Percentiles rank a stretch among this genome's conserved stretches.
These are phyloP conservation scores for Exserohilum rostratum DNA, from an alignment of 2,329 filamentous ascomycete genomes.

Conservation along the genomic window DNA sequence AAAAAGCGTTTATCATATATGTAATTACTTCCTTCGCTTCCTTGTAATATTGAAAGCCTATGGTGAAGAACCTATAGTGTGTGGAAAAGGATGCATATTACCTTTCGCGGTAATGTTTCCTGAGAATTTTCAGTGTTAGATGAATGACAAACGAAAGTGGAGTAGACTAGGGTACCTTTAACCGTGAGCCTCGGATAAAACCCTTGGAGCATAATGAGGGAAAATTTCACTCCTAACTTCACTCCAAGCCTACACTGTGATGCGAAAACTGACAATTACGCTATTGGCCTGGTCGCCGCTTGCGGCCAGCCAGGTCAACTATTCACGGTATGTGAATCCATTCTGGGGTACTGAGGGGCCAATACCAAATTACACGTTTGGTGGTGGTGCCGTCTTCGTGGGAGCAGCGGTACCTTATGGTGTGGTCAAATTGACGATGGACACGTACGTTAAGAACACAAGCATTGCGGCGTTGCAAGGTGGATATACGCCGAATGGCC, in stretches of 20 bases:
- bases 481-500: constrained; percentile 47
- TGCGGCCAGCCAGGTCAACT: constrained; percentile 32
- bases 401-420: constrained; percentile 43
- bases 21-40: too few species aligned
- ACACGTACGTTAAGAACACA: constrained; percentile 36
- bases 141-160: neutral
- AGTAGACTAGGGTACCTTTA: neutral
- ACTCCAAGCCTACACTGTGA: neutral
- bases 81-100: neutral
- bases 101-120: neutral
- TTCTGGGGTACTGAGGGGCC: constrained; percentile 59
- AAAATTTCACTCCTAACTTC: neutral
- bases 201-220: neutral
- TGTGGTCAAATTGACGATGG: constrained; percentile 46
- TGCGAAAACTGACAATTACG: neutral
- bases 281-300: neutral
- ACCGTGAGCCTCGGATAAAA: neutral
- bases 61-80: neutral
- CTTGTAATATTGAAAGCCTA: too few species aligned
- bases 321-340: constrained; percentile 55
- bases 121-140: neutral
- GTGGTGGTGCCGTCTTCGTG: constrained; percentile 45
- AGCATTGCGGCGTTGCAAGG: constrained; percentile 38
- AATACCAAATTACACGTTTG: constrained; percentile 52
- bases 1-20: too few species aligned